phyloP scores from a whole-genome alignment of 176 grass and related monocot species.

The Lolium perenne region DNA sequence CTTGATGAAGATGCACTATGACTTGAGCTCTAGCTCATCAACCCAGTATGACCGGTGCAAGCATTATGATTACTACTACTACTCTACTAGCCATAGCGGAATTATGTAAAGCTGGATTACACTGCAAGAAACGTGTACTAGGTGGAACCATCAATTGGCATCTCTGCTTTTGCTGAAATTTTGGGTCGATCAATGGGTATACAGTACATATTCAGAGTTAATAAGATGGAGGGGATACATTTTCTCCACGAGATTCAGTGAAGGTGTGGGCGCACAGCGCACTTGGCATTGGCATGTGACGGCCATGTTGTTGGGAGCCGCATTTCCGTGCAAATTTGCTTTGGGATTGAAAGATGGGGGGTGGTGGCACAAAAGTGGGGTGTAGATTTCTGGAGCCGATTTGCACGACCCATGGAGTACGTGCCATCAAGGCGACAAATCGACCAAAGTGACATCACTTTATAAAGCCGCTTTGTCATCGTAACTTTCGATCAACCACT shows the following conservation, averaged over 20 bases:
- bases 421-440: slow-evolving; percentile 42
- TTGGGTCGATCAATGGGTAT: not conserved
- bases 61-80: slow-evolving; percentile 1
- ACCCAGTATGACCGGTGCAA: not conserved
- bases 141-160: slow-evolving; percentile 11
- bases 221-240: not conserved
- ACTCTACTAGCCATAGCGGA: not conserved
- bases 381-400: not conserved
- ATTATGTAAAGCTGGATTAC: slow-evolving; percentile 42
- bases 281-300: not conserved
- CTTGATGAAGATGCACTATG: no score
- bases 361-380: not conserved
- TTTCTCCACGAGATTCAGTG: not conserved
- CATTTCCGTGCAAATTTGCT: not conserved
- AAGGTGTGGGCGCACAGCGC: not conserved
- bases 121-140: slow-evolving; percentile 34
- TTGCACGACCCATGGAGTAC: slow-evolving; percentile 15
- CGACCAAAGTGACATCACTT: slow-evolving; percentile 40
- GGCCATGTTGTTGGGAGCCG: not conserved
- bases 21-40: no score
- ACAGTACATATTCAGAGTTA: not conserved
- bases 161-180: slow-evolving; percentile 17
- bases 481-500: slow-evolving; percentile 28
- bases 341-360: not conserved
- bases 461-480: slow-evolving; percentile 55